Evolutionary conservation across 179 eudicot genomes (phyloP).

Genomic region (Carnegiea gigantea): DNA sequence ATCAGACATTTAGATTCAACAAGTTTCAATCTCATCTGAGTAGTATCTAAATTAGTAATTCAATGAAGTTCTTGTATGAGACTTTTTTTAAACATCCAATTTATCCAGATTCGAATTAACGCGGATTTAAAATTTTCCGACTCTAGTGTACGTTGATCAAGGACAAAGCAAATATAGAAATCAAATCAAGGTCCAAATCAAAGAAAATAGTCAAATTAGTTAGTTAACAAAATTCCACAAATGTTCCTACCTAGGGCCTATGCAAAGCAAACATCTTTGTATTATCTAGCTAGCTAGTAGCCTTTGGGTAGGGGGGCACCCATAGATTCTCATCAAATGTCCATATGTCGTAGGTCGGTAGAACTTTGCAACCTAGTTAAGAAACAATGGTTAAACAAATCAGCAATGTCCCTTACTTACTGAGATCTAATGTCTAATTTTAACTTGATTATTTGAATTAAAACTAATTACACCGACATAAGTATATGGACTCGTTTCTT

Average conservation of each 20-base stretch:
- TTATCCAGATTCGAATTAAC: too few relatives aligned
- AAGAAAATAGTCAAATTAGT: neutral
- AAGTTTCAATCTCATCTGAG: too few relatives aligned
- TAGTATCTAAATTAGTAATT: too few relatives aligned
- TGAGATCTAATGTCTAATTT: neutral
- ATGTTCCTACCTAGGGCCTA: constrained; percentile 5
- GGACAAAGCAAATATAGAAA: neutral
- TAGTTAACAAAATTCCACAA: neutral
- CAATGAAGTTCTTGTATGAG: too few relatives aligned
- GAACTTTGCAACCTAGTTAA: constrained; percentile 5
- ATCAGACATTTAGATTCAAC: too few relatives aligned
- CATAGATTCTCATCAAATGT: neutral
- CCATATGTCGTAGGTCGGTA: constrained; percentile 3
- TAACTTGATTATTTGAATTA: neutral
- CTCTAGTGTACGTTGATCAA: too few relatives aligned
- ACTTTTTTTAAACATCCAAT: too few relatives aligned
- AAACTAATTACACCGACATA: neutral
- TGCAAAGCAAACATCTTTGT: neutral
- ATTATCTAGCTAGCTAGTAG: neutral
- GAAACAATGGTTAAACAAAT: neutral
- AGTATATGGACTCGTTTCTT: constrained; percentile 6
- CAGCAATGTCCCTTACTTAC: neutral
- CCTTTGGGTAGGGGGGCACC: neutral
- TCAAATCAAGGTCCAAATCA: neutral
- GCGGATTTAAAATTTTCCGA: too few relatives aligned